Conservation (phyloP, 805 yeast genomes). For the Nakazawaea holstii region DNA sequence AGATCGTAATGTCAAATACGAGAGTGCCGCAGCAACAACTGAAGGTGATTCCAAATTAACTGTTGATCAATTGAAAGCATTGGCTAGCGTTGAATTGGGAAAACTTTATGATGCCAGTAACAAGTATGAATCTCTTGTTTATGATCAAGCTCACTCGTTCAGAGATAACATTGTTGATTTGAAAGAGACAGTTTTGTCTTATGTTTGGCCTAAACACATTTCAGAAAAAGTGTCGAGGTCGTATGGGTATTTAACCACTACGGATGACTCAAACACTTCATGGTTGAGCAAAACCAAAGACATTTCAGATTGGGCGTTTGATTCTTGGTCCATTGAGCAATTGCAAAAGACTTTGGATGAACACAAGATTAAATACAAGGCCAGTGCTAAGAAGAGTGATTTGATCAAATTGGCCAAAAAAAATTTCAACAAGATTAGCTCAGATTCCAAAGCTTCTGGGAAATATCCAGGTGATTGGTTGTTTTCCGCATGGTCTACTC, state of each 20-base stretch:
- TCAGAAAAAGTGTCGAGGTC: neutral
- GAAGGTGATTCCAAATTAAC: conserved; percentile 17
- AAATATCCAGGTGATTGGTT: conserved; percentile 46
- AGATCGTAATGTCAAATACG: conserved; percentile 21
- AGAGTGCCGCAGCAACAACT: conserved; percentile 19
- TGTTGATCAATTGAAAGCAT: conserved; percentile 16
- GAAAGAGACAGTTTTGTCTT: conserved; percentile 16
- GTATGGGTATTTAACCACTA: conserved; percentile 7
- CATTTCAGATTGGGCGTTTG: conserved; percentile 40
- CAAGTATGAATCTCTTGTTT: conserved; percentile 1
- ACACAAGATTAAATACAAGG: conserved; percentile 24
- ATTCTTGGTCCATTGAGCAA: conserved; percentile 35
- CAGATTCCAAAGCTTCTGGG: conserved; percentile 32
- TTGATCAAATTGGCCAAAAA: conserved; percentile 35
- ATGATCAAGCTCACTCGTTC: conserved; percentile 8
- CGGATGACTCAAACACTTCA: neutral
- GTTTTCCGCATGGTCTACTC: conserved; percentile 47
- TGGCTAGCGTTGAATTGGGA: conserved; percentile 24
- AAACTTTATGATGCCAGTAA: conserved; percentile 13
- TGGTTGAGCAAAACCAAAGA: neutral
- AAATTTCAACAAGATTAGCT: conserved; percentile 34
- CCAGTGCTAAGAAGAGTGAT: conserved; percentile 29
- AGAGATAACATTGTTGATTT: conserved; percentile 14
- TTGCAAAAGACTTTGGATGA: conserved; percentile 28
- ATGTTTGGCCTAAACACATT: conserved; percentile 12